These are phyloP conservation scores for Aspergillus sojae DNA, from an alignment of 2,329 filamentous ascomycete species.

Conservation along the genomic window DNA sequence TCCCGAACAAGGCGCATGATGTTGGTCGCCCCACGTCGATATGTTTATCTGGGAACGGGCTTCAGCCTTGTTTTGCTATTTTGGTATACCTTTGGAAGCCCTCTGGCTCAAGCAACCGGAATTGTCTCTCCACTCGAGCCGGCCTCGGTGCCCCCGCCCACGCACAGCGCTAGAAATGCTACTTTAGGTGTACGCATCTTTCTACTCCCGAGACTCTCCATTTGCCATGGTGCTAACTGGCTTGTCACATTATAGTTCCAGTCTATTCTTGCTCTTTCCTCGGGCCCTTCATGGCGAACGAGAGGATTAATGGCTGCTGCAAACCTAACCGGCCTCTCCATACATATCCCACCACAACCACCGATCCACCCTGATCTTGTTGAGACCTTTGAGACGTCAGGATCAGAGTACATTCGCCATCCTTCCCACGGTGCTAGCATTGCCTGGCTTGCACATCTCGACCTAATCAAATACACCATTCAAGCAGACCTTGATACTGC, in stretches of 20 bases:
- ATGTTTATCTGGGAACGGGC: background rate
- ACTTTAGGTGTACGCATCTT: constrained; percentile 10
- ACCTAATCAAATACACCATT: constrained; percentile 26
- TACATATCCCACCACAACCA: constrained; percentile 38
- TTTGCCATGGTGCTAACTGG: background rate
- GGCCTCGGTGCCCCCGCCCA: background rate
- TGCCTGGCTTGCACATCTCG: constrained; percentile 48
- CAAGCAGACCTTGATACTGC: constrained; percentile 25
- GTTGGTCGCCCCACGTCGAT: background rate
- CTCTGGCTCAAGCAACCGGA: background rate
- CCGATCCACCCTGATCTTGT: constrained; percentile 30
- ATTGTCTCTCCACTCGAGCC: background rate
- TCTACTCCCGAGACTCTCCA: background rate
- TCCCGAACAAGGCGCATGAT: background rate
- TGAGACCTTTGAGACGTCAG: constrained; percentile 31
- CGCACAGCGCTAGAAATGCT: constrained; percentile 3
- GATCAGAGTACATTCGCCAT: constrained; percentile 9
- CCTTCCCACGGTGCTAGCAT: constrained; percentile 30
- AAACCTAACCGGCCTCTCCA: constrained; percentile 33
- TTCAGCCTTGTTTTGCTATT: background rate
- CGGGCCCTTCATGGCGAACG: constrained; percentile 39
- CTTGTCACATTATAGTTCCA: constrained; percentile 17
- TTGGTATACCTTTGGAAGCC: background rate
- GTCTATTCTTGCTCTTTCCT: constrained; percentile 36
- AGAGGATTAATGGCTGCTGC: constrained; percentile 40